These are phyloP conservation scores for Yamadazyma olivae DNA, from an alignment of 805 yeast species.

Conservation along the genomic window DNA sequence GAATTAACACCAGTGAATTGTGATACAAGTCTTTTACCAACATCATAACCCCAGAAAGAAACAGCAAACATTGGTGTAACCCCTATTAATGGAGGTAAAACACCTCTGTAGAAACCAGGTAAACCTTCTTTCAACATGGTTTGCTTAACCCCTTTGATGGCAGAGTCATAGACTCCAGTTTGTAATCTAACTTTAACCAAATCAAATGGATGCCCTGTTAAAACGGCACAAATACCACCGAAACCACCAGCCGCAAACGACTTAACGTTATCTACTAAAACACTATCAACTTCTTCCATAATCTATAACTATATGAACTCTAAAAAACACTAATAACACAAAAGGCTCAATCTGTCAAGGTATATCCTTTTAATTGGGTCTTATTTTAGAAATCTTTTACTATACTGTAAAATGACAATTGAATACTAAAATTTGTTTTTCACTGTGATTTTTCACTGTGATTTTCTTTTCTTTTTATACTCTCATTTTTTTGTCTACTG, in stretches of 20 bases:
- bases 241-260: constrained; percentile 92
- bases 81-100: constrained; percentile 90
- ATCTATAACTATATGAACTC: background rate
- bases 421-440: too few relatives aligned
- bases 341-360: too few relatives aligned
- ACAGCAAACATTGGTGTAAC: constrained; percentile 99
- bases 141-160: constrained; percentile 63
- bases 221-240: constrained; percentile 80
- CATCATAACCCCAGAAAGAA: constrained; percentile 96
- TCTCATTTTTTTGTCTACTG: too few relatives aligned
- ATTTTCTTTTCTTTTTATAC: too few relatives aligned
- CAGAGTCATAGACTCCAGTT: constrained; percentile 66
- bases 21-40: constrained; percentile 77
- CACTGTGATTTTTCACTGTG: too few relatives aligned
- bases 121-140: constrained; percentile 76
- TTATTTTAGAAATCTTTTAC: too few relatives aligned
- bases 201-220: constrained; percentile 97
- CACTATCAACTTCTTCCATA: constrained; percentile 46
- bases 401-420: too few relatives aligned
- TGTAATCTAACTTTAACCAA: constrained; percentile 89
- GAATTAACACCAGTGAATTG: constrained; percentile 35
- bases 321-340: too few relatives aligned
- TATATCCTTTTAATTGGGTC: too few relatives aligned
- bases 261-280: constrained; percentile 71
- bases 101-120: constrained; percentile 87